Evolutionary conservation across 148 eudicot genomes (phyloP).

Genomic region (Nepenthes mirabilis): DNA sequence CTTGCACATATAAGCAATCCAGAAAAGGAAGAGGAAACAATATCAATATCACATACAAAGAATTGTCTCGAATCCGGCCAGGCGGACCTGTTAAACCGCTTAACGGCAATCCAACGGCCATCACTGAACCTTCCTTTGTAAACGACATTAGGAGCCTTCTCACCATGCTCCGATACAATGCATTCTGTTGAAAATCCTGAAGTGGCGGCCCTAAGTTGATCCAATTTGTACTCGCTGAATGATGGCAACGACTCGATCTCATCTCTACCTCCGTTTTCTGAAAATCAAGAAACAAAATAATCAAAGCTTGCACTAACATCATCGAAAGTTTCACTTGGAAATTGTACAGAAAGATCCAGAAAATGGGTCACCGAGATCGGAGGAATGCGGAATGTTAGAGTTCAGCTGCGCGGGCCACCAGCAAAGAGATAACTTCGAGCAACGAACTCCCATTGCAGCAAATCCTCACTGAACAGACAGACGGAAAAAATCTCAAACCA

Average conservation of each 20-base stretch:
- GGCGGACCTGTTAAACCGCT: constrained; percentile 75
- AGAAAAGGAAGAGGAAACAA: neutral
- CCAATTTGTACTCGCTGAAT: constrained; percentile 58
- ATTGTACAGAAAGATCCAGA: neutral
- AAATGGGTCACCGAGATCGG: constrained; percentile 36
- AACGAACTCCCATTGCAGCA: constrained; percentile 52
- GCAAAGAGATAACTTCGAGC: constrained; percentile 50
- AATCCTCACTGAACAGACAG: constrained; percentile 3
- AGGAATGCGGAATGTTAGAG: constrained; percentile 29
- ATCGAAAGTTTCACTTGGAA: neutral
- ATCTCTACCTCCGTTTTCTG: constrained; percentile 34
- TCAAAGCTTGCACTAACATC: neutral
- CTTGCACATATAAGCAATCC: neutral
- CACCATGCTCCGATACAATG: constrained; percentile 85
- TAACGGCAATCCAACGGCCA: constrained; percentile 61
- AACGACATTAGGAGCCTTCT: constrained; percentile 82
- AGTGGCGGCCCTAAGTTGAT: constrained; percentile 51
- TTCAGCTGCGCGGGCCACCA: constrained; percentile 44
- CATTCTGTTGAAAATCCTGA: constrained; percentile 55
- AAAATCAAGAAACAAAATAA: constrained; percentile 3
- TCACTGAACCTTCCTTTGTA: constrained; percentile 53
- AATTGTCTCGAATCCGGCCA: constrained; percentile 86
- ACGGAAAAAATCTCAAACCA: constrained; percentile 6
- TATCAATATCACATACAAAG: constrained; percentile 23
- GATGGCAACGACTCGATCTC: constrained; percentile 39